These are phyloP conservation scores for Talaromyces stipitatus DNA, from an alignment of 495 filamentous ascomycete species.

Conservation along the genomic window DNA sequence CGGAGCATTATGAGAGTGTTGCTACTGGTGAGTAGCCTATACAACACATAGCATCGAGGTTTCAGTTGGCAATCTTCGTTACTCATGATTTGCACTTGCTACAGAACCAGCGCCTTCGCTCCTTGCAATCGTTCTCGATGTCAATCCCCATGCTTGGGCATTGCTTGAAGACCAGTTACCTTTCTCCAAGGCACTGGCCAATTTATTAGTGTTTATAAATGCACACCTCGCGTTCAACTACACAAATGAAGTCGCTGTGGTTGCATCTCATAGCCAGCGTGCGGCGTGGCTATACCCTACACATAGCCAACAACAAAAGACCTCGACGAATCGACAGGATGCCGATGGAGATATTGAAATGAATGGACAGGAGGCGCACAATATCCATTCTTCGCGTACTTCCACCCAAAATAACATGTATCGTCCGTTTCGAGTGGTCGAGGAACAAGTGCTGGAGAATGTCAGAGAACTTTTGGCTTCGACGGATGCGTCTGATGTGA, in stretches of 20 bases:
- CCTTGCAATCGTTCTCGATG: slow-evolving; percentile 87
- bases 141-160: slow-evolving; percentile 92
- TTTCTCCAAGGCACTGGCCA: slow-evolving; percentile 75
- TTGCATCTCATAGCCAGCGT: slow-evolving; percentile 77
- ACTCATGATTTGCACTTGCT: not conserved
- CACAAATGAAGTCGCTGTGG: slow-evolving; percentile 84
- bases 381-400: slow-evolving; percentile 35
- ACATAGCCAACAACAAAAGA: slow-evolving; percentile 7
- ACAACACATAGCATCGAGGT: too few relatives aligned
- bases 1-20: slow-evolving; percentile 67
- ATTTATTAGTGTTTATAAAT: slow-evolving; percentile 93
- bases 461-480: slow-evolving; percentile 59
- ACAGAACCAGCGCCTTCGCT: slow-evolving; percentile 73
- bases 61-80: not conserved
- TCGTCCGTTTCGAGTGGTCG: slow-evolving; percentile 79
- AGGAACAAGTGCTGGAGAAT: slow-evolving; percentile 64
- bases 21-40: slow-evolving; percentile 41
- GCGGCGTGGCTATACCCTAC: slow-evolving; percentile 85
- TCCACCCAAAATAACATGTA: slow-evolving; percentile 65
- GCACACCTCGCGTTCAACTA: slow-evolving; percentile 89
- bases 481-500: slow-evolving; percentile 53
- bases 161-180: slow-evolving; percentile 68
- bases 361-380: slow-evolving; percentile 26
- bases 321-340: slow-evolving; percentile 16
- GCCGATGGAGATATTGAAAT: slow-evolving; percentile 32